phyloP scores from a whole-genome alignment of 2,329 filamentous ascomycete genomes.

The Diplodia corticola region DNA sequence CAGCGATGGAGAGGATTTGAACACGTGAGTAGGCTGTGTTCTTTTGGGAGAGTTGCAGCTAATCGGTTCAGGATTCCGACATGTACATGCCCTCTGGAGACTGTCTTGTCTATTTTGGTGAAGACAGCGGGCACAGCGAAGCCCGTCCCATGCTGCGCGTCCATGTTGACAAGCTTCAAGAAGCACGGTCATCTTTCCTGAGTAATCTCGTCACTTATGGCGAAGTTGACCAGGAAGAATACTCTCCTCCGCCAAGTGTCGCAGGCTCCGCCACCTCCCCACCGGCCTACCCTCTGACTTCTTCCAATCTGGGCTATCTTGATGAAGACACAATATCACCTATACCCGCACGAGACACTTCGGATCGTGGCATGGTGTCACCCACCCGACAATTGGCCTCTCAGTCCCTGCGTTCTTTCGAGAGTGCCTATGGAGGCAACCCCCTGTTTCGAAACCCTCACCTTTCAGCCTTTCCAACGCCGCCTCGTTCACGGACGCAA shows the following conservation, averaged over 20 bases:
- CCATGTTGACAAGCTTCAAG: constrained; percentile 38
- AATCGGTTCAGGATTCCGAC: constrained; percentile 38
- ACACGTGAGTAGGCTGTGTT: constrained; percentile 30
- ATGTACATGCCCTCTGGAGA: constrained; percentile 38
- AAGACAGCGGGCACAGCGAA: constrained; percentile 38
- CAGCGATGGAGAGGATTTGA: constrained; percentile 41
- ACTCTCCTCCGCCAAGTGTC: constrained; percentile 19
- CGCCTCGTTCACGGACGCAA: constrained; percentile 18
- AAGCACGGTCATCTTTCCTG: constrained; percentile 40
- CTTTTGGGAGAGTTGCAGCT: background rate
- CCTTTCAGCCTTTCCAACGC: constrained; percentile 6
- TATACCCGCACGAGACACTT: background rate
- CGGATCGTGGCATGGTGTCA: constrained; percentile 12
- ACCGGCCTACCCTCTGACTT: constrained; percentile 2
- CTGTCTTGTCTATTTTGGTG: constrained; percentile 39
- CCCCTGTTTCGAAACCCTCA: background rate
- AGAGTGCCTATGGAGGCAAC: background rate
- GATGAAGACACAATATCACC: constrained; percentile 8
- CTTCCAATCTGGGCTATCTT: constrained; percentile 14
- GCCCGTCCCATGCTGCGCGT: constrained; percentile 39
- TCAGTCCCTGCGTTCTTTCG: background rate
- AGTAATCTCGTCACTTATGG: constrained; percentile 39
- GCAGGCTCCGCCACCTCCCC: constrained; percentile 11
- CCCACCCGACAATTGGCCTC: background rate
- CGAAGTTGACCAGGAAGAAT: constrained; percentile 36